phyloP scores from a whole-genome alignment of 352 stramenopile species.

The Sclerospora graminicola region DNA sequence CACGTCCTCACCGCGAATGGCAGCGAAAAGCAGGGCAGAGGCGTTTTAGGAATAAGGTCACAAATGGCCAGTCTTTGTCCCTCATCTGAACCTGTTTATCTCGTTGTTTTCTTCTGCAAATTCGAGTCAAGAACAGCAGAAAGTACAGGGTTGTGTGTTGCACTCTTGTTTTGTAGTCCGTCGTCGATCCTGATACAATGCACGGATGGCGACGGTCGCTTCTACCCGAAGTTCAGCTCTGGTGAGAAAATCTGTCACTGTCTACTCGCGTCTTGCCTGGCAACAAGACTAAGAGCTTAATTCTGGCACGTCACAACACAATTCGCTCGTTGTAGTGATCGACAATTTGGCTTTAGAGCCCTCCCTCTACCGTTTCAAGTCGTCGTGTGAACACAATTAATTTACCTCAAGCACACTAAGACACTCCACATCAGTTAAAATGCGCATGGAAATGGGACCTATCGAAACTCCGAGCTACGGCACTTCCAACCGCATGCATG shows the following conservation, averaged over 20 bases:
- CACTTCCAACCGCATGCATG: conserved; percentile 52
- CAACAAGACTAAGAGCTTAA: conserved; percentile 1
- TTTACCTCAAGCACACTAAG: not conserved
- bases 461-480: conserved; percentile 28
- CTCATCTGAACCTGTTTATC: conserved; percentile 9
- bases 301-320: conserved; percentile 22
- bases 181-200: conserved; percentile 30
- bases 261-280: conserved; percentile 7
- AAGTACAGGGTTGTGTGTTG: conserved; percentile 14
- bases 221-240: conserved; percentile 23
- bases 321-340: conserved; percentile 19
- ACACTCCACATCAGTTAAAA: not conserved
- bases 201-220: conserved; percentile 22
- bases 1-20: conserved; percentile 8
- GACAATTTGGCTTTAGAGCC: conserved; percentile 8
- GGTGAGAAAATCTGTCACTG: conserved; percentile 28
- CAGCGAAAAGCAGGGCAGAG: conserved; percentile 1
- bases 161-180: conserved; percentile 14
- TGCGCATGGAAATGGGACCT: conserved; percentile 16
- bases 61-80: conserved; percentile 7
- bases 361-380: not conserved
- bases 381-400: not conserved
- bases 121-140: conserved; percentile 19
- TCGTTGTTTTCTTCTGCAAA: conserved; percentile 14
- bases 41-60: conserved; percentile 21